Base-by-base conservation (phyloP, 2,329 filamentous ascomycete genomes). In the Calonectria pseudoturangicola region DNA sequence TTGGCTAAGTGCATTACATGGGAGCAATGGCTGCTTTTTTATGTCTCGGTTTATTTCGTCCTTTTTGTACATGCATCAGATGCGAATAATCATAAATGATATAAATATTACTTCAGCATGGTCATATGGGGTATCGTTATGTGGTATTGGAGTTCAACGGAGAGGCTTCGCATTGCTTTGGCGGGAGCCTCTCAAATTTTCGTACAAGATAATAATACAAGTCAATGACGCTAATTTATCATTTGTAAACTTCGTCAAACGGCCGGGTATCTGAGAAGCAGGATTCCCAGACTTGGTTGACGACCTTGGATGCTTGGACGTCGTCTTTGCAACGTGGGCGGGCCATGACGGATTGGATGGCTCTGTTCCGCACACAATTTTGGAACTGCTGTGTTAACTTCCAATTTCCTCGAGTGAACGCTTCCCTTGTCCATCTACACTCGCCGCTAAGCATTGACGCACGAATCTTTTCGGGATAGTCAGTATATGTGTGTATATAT, bases 261-360 rank as follows among this genome's bases (percentile, higher is more conserved):
- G 97, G 97, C 81, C 97, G 89, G 4, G 96, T 98, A 85, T 99
- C 97, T 65, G 91, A 88, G 83, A 98, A 99, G 84, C 97, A 99
- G 79, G 95, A 98, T 78, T 98, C 96, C 95, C 96, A 99, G n/a
- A 99, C 97, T 84, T 98, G 93, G 84, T 98, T 97, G 71, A 99
- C 95, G 30, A 97, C 92, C 85, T 94, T 95, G 65, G 92, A 90
- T 4, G 97, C 97, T 77, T 98, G 94, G 16, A 92, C 92, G 79
- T 98, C 93, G 84, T 98, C 94, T 83, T 94, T 94, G 82, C 96
- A 97, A 58, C 89, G 89, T 18, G 95, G 95, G 73, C 97, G 89
- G 41, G 91, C 92, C 86, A 92, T 90, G 78, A 99, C 91, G 27
- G 94, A 97, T 77, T 94, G 86, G 41, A 95, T 92, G 13, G 97